A percentile compares a stretch with the other conserved stretches of the same genome.
Evolutionary conservation across 2,329 filamentous ascomycete species (phyloP).

Genomic region (Rutstroemia sp.): DNA sequence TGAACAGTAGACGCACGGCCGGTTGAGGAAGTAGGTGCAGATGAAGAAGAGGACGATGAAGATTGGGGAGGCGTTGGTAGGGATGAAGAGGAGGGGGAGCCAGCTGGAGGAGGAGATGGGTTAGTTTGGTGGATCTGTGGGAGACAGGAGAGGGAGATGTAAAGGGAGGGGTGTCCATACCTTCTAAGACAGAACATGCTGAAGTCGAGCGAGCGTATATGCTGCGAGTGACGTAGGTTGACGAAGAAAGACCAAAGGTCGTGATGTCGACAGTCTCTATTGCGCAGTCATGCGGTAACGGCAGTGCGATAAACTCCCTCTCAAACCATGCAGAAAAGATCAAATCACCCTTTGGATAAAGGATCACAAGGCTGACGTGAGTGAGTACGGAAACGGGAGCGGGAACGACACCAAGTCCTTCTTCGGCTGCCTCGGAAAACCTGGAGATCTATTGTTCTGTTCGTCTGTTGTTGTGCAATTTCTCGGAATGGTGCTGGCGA

Average conservation of each 20-base stretch:
- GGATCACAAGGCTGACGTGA: too few relatives aligned
- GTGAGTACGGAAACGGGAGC: too few relatives aligned
- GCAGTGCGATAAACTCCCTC: background rate
- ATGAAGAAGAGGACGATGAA: slow-evolving; percentile 86
- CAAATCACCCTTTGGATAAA: too few relatives aligned
- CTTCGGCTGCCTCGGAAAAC: background rate
- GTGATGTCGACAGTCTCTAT: slow-evolving; percentile 7
- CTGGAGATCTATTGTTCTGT: background rate
- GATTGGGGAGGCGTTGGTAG: slow-evolving; percentile 74
- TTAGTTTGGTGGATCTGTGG: background rate
- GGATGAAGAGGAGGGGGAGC: slow-evolving; percentile 82
- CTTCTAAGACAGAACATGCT: slow-evolving; percentile 57
- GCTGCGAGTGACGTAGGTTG: too few relatives aligned
- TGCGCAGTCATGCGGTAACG: slow-evolving; percentile 19
- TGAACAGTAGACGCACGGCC: slow-evolving; percentile 96
- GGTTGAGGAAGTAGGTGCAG: slow-evolving; percentile 92
- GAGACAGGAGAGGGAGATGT: background rate
- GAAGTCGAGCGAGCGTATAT: background rate
- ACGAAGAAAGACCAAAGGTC: background rate
- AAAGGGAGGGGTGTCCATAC: slow-evolving; percentile 31
- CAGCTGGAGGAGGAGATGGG: slow-evolving; percentile 46
- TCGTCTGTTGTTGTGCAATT: background rate
- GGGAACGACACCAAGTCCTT: too few relatives aligned
- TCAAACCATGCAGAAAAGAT: too few relatives aligned
- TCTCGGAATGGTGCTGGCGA: too few relatives aligned